Conservation (phyloP, 108 stramenopile species). For the Aurantiochytrium sp. region DNA sequence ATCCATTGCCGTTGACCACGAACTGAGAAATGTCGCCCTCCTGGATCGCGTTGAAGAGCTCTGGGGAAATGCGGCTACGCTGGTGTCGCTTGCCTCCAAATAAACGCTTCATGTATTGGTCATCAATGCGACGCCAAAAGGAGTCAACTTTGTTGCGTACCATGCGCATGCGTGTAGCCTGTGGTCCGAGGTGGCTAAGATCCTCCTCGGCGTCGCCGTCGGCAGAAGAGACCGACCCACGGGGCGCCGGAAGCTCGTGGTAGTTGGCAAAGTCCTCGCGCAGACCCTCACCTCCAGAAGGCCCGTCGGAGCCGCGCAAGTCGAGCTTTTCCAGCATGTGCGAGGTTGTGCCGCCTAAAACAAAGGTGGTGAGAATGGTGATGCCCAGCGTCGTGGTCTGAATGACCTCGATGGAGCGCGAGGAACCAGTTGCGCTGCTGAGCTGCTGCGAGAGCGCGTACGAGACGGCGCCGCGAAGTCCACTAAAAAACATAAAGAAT, state of each 20-base stretch:
- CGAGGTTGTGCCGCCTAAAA: slow-evolving; percentile 90
- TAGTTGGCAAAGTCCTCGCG: slow-evolving; percentile 19
- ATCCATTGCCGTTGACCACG: background rate
- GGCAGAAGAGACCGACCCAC: background rate
- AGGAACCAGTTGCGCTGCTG: slow-evolving; percentile 62
- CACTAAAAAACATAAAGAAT: slow-evolving; percentile 88
- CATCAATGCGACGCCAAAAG: slow-evolving; percentile 21
- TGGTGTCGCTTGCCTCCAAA: slow-evolving; percentile 42
- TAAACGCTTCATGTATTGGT: slow-evolving; percentile 40
- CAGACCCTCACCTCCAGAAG: background rate
- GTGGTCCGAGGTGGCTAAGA: background rate
- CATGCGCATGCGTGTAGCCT: background rate
- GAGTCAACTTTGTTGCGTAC: background rate
- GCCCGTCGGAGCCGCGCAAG: slow-evolving; percentile 53
- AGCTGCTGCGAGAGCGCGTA: slow-evolving; percentile 84
- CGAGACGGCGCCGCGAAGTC: slow-evolving; percentile 86
- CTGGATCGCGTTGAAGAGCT: background rate
- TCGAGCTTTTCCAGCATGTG: slow-evolving; percentile 65
- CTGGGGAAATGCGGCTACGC: background rate
- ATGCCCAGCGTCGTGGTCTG: slow-evolving; percentile 80
- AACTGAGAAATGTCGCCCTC: background rate
- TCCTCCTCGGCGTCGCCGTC: background rate
- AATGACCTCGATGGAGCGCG: background rate
- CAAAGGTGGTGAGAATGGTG: slow-evolving; percentile 88
- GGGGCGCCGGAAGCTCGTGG: background rate